Percentiles rank a stretch among this genome's conserved stretches.
These are phyloP conservation scores for Herpetomonas samuelpessoai DNA, from an alignment of 208 protist genomes.

Conservation along the genomic window DNA sequence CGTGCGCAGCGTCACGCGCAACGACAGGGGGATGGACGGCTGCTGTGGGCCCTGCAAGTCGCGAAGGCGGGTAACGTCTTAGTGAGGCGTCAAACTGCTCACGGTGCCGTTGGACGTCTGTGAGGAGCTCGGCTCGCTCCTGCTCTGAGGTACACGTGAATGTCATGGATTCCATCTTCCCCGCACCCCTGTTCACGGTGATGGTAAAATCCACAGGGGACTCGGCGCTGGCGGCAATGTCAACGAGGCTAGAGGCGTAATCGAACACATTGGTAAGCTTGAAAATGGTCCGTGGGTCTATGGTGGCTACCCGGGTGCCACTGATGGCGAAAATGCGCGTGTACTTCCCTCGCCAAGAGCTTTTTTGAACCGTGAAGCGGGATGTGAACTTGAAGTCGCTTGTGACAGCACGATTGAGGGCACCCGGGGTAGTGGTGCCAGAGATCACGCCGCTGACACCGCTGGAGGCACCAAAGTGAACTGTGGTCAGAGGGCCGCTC, in stretches of 20 bases:
- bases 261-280: slow-evolving; percentile 84
- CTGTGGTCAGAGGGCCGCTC: too few relatives aligned
- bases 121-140: slow-evolving; percentile 86
- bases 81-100: slow-evolving; percentile 32
- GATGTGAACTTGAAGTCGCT: slow-evolving; percentile 66
- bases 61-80: too few relatives aligned
- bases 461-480: too few relatives aligned
- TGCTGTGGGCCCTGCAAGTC: too few relatives aligned
- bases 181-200: slow-evolving; percentile 22
- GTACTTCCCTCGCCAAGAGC: slow-evolving; percentile 87
- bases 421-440: background rate
- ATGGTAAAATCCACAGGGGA: slow-evolving; percentile 52
- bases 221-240: slow-evolving; percentile 33
- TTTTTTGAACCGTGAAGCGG: slow-evolving; percentile 80
- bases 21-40: too few relatives aligned
- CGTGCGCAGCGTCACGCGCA: too few relatives aligned
- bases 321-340: slow-evolving; percentile 83
- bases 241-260: slow-evolving; percentile 36
- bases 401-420: background rate
- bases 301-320: slow-evolving; percentile 51
- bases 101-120: slow-evolving; percentile 76
- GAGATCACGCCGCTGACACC: background rate
- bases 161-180: slow-evolving; percentile 48
- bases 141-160: slow-evolving; percentile 49
- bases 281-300: slow-evolving; percentile 64